phyloP scores from a whole-genome alignment of 1,284 basidiomycete species.

The Acaromyces ingoldii region DNA sequence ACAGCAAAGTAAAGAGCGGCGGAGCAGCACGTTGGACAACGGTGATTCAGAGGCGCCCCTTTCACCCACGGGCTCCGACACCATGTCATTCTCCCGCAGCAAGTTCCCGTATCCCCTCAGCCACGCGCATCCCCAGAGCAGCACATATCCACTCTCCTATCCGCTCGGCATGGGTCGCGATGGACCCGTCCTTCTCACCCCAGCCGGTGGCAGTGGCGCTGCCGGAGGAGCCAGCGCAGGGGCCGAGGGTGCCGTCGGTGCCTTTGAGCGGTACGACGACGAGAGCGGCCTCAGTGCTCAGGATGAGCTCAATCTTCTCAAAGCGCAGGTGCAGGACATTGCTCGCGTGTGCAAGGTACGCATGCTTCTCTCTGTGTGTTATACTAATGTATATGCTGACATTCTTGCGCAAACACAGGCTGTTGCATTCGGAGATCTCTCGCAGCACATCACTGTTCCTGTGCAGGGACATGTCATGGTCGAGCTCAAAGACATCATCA shows the following conservation, averaged over 20 bases:
- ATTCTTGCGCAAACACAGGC: conserved; percentile 55
- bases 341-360: conserved; percentile 76
- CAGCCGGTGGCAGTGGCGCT: conserved; percentile 4
- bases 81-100: background rate
- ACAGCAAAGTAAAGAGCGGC: no score
- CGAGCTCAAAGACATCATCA: conserved; percentile 95
- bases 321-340: conserved; percentile 84
- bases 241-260: conserved; percentile 40
- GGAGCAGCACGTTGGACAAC: no score
- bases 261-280: conserved; percentile 46
- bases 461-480: conserved; percentile 96
- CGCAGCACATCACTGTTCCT: conserved; percentile 91
- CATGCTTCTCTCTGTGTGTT: background rate
- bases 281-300: conserved; percentile 57
- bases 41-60: no score
- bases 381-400: background rate
- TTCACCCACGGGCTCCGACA: background rate
- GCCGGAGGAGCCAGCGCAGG: background rate
- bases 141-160: conserved; percentile 46
- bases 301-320: conserved; percentile 73
- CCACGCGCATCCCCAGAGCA: conserved; percentile 39
- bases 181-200: conserved; percentile 42
- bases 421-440: conserved; percentile 86
- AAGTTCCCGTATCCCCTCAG: conserved; percentile 45
- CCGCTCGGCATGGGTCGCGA: conserved; percentile 46